phyloP scores from a whole-genome alignment of 495 filamentous ascomycete genomes.

The Penicillium manginii region DNA sequence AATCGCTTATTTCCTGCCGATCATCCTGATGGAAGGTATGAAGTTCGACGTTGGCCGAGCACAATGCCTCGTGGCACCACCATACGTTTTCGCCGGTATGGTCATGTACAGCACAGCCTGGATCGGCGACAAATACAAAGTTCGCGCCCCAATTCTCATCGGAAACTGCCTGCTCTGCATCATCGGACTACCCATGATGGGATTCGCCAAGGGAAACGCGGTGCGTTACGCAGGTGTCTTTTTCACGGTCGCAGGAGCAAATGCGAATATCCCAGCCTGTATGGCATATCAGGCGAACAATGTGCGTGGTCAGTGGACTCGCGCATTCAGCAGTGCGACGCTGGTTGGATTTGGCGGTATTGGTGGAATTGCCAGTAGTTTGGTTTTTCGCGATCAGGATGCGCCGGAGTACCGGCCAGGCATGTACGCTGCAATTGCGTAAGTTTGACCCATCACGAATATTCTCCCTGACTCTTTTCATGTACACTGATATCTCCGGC shows the following conservation, averaged over 20 bases:
- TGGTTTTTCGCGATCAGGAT: conserved; percentile 62
- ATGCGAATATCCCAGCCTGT: conserved; percentile 61
- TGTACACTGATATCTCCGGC: neutral
- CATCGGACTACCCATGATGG: conserved; percentile 57
- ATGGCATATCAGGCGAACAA: conserved; percentile 71
- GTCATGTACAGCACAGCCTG: conserved; percentile 59
- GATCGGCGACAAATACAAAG: conserved; percentile 58
- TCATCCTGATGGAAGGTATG: conserved; percentile 62
- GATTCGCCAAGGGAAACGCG: conserved; percentile 51
- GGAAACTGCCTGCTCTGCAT: conserved; percentile 57
- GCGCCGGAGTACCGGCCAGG: conserved; percentile 60
- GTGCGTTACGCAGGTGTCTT: conserved; percentile 69
- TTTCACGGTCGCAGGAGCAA: conserved; percentile 60
- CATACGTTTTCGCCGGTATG: conserved; percentile 62
- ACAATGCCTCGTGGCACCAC: conserved; percentile 67
- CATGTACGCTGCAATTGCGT: conserved; percentile 52
- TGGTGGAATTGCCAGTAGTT: conserved; percentile 61
- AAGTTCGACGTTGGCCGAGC: conserved; percentile 57
- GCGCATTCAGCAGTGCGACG: conserved; percentile 61
- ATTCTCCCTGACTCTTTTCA: neutral
- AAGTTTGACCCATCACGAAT: conserved; percentile 16
- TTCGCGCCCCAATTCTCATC: conserved; percentile 60
- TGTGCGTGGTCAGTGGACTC: conserved; percentile 68
- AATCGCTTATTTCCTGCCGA: conserved; percentile 69
- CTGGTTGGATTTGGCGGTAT: conserved; percentile 59